These are phyloP conservation scores for Colletotrichum sp. DNA, from an alignment of 2,329 filamentous ascomycete species.

Conservation along the genomic window DNA sequence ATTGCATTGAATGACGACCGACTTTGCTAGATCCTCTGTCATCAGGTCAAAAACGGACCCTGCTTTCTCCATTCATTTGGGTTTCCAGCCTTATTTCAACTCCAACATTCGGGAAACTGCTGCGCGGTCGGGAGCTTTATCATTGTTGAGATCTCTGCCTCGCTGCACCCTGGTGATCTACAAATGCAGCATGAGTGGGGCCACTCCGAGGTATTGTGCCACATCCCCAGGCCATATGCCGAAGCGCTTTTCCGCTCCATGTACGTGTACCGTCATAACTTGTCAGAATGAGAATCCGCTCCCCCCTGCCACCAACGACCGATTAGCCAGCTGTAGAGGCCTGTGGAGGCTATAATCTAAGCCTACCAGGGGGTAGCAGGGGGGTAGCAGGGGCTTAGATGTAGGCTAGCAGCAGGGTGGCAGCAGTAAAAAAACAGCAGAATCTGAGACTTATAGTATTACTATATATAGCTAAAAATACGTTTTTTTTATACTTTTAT, in stretches of 20 bases:
- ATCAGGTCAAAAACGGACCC: not conserved
- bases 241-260: not conserved
- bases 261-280: not conserved
- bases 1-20: not conserved
- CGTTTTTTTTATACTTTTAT: no score
- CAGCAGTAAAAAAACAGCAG: no score
- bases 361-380: no score
- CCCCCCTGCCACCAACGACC: no score
- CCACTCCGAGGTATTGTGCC: not conserved
- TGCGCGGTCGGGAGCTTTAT: not conserved
- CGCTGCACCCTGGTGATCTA: not conserved
- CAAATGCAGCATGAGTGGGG: not conserved
- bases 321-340: no score
- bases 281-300: no score
- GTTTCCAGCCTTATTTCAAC: not conserved
- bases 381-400: no score
- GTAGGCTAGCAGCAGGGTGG: no score
- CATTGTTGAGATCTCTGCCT: not conserved
- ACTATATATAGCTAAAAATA: no score
- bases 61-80: not conserved
- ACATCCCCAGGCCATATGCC: not conserved
- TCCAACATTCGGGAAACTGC: not conserved
- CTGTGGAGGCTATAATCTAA: no score
- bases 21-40: not conserved
- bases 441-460: no score